Evolutionary conservation across 179 eudicot genomes (phyloP).

Genomic region (Spinacia oleracea): DNA sequence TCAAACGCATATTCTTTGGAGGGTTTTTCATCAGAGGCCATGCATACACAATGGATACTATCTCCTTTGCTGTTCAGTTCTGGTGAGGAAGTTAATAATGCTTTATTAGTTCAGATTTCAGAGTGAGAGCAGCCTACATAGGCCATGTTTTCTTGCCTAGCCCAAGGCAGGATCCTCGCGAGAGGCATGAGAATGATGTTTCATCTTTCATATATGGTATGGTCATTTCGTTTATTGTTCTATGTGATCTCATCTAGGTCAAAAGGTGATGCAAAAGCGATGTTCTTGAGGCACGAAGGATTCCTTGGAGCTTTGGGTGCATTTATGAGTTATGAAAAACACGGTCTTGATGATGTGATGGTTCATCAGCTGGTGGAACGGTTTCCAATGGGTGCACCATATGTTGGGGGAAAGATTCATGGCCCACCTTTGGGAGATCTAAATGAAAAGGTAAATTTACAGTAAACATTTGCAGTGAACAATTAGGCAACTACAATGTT

Average conservation of each 20-base stretch:
- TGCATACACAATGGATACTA: constrained; percentile 99
- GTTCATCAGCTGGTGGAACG: constrained; percentile 97
- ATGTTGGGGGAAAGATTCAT: constrained; percentile 87
- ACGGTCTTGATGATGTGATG: constrained; percentile 93
- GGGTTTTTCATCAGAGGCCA: constrained; percentile 98
- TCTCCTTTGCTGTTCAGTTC: constrained; percentile 94
- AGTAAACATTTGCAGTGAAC: not conserved
- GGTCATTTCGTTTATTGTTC: not conserved
- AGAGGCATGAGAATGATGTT: not conserved
- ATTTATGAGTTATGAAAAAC: constrained; percentile 95
- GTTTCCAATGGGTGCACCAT: constrained; percentile 99
- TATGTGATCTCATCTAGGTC: constrained; percentile 54
- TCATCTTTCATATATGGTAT: not conserved
- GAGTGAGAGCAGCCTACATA: not conserved
- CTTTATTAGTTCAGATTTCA: not conserved
- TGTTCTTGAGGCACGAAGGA: constrained; percentile 98
- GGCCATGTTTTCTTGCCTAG: not conserved
- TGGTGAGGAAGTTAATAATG: constrained; percentile 50
- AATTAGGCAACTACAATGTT: not conserved
- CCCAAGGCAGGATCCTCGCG: not conserved
- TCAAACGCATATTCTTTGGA: constrained; percentile 94
- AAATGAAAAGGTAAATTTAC: constrained; percentile 72
- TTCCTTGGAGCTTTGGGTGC: constrained; percentile 99
- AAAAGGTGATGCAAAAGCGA: constrained; percentile 89
- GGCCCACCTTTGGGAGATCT: constrained; percentile 96